Base-by-base conservation (phyloP, 1,284 basidiomycete species). In the Fistulina hepatica region DNA sequence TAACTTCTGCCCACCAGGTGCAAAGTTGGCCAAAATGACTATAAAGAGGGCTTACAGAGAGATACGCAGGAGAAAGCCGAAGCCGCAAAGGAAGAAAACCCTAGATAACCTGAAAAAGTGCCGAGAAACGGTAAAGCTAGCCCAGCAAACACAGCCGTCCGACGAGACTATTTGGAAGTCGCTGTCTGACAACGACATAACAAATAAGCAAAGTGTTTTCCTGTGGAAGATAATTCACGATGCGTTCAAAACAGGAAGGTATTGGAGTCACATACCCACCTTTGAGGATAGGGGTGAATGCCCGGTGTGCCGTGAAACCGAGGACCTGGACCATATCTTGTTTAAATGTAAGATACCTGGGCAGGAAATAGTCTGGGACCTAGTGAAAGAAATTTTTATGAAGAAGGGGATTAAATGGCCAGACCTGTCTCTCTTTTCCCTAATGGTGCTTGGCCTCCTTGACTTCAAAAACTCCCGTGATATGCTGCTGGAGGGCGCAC, bases 281-380 rank as follows among this genome's bases (percentile, higher is more conserved):
- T n/a, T n/a, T n/a, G 24, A 46, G 23, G 42, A 44, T 3, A 11
- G 50, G 17, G 46, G 36, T 7, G 31, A 6, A 6, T 60, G 57
- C 44, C 27, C 27, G 6, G 5, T 16, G 0, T 59, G 57, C 35
- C 31, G 33, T 0, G 28, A 21, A 4, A 21, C 25, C 1, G 57
- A 58, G 20, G 36, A 48, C 2, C 47, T 59, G 42, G 46, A 50
- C 3, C 56, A 59, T 37, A 56, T 58, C 5, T 46, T 58, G 1
- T 46, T 45, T 3, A n/a, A 44, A 21, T 58, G 57, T 40, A 15
- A 32, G 0, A 43, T 45, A 1, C 35, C 36, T 0, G 55, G 50
- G 5, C 45, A 45, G 16, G 23, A 40, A 8, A 10, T 13, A 5
- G 39, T 55, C 21, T 57, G 54, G 55, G 21, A 41, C 2, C 40